Percentiles rank a stretch among this genome's conserved stretches.
phyloP scores from a whole-genome alignment of 2,329 filamentous ascomycete genomes.

The Chrysoporthe deuterocubensis region DNA sequence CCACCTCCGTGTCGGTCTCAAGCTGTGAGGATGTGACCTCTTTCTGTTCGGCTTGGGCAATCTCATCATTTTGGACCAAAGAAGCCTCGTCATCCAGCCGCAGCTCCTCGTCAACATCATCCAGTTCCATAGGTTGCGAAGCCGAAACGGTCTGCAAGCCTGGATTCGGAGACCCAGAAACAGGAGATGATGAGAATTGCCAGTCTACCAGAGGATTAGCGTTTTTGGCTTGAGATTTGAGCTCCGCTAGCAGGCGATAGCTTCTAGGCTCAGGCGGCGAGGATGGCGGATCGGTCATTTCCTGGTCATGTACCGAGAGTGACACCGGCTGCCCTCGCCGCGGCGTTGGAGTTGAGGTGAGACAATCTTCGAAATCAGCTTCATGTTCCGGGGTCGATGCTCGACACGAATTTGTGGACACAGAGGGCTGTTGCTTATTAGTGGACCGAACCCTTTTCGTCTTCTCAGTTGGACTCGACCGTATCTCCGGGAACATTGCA shows the following conservation, averaged over 20 bases:
- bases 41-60: slow-evolving; percentile 7
- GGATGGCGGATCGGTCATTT: slow-evolving; percentile 58
- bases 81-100: slow-evolving; percentile 28
- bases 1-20: neutral
- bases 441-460: slow-evolving; percentile 18
- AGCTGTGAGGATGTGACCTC: slow-evolving; percentile 12
- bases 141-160: slow-evolving; percentile 36
- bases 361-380: slow-evolving; percentile 52
- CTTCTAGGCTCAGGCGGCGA: slow-evolving; percentile 61
- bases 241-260: slow-evolving; percentile 56
- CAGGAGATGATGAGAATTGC: slow-evolving; percentile 60
- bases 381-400: slow-evolving; percentile 52
- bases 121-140: slow-evolving; percentile 32
- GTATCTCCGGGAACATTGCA: slow-evolving; percentile 70
- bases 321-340: slow-evolving; percentile 56
- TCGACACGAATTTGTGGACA: slow-evolving; percentile 30
- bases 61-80: neutral
- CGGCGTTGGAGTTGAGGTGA: slow-evolving; percentile 65
- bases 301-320: slow-evolving; percentile 51
- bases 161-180: slow-evolving; percentile 53
- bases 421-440: neutral
- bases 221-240: slow-evolving; percentile 52
- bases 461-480: slow-evolving; percentile 52
- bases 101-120: slow-evolving; percentile 31
- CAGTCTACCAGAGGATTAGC: slow-evolving; percentile 49